Evolutionary conservation across 257 asterid species (phyloP).

Genomic region (Ilex asprella): DNA sequence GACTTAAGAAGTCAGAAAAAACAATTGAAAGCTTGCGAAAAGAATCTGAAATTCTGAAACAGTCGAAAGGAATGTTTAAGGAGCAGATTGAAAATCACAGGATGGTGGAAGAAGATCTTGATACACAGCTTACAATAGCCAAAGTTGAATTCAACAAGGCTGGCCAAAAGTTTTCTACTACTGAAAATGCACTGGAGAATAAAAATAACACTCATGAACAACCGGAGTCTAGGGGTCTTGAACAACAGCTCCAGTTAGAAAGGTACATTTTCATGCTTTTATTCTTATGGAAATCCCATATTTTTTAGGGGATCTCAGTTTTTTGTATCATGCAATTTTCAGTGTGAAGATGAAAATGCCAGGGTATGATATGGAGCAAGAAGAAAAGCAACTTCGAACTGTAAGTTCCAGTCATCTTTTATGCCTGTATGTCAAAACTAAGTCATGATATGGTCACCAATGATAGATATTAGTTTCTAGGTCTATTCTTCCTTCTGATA

Average conservation of each 20-base stretch:
- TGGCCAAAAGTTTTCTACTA: conserved; percentile 23
- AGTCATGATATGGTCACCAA: too few relatives aligned
- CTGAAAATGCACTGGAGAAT: conserved; percentile 30
- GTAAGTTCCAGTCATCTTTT: conserved; percentile 34
- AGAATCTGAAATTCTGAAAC: conserved; percentile 27
- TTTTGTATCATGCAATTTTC: conserved; percentile 26
- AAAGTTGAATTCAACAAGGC: conserved; percentile 34
- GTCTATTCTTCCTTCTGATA: too few relatives aligned
- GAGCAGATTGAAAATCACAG: conserved; percentile 26
- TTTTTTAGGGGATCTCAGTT: conserved; percentile 7
- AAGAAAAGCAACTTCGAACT: conserved; percentile 42
- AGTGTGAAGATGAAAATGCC: conserved; percentile 32
- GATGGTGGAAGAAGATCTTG: conserved; percentile 34
- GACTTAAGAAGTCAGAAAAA: conserved; percentile 40
- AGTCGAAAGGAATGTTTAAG: conserved; percentile 25
- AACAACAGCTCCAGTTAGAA: conserved; percentile 29
- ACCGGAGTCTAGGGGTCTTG: conserved; percentile 26
- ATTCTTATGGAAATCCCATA: conserved; percentile 7
- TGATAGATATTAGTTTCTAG: too few relatives aligned
- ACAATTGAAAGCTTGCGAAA: conserved; percentile 27
- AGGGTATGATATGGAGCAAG: conserved; percentile 28
- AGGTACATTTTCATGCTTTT: conserved; percentile 30
- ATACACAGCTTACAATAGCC: conserved; percentile 28
- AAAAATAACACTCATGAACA: conserved; percentile 17
- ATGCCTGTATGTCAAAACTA: too few relatives aligned